phyloP scores from a whole-genome alignment of 2,329 filamentous ascomycete species.

The Colletotrichum phormii region DNA sequence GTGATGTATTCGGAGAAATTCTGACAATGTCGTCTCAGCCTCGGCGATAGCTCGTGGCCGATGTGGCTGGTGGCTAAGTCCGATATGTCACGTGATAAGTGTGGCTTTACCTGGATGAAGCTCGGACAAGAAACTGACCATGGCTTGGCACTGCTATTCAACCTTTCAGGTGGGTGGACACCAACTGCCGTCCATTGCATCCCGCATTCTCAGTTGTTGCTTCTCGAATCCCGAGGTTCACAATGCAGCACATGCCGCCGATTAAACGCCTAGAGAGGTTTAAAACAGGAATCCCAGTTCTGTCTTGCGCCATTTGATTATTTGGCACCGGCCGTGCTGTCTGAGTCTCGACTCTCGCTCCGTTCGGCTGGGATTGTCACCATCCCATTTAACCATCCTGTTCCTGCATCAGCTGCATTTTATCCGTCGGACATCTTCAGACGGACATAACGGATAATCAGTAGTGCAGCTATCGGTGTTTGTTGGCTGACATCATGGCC shows the following conservation, averaged over 20 bases:
- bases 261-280: neutral
- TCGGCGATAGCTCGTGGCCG: slow-evolving; percentile 10
- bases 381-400: neutral
- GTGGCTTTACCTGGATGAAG: neutral
- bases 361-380: neutral
- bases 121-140: neutral
- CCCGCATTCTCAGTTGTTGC: slow-evolving; percentile 7
- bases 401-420: slow-evolving; percentile 29
- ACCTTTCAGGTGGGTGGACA: neutral
- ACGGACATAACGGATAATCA: slow-evolving; percentile 26
- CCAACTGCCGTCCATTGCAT: slow-evolving; percentile 3
- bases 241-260: slow-evolving; percentile 17
- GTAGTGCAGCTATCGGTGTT: slow-evolving; percentile 18
- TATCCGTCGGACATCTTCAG: slow-evolving; percentile 15
- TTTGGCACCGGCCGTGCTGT: neutral
- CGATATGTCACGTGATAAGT: neutral
- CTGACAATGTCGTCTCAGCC: slow-evolving; percentile 19
- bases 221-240: slow-evolving; percentile 14
- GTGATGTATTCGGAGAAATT: slow-evolving; percentile 9
- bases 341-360: too few relatives aligned
- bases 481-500: slow-evolving; percentile 30
- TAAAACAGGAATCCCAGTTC: slow-evolving; percentile 27
- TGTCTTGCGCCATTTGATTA: slow-evolving; percentile 21
- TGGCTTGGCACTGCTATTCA: neutral
- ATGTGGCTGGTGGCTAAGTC: slow-evolving; percentile 18